These are phyloP conservation scores for Naegleria fowleri DNA, from an alignment of 208 protist species.

Conservation along the genomic window DNA sequence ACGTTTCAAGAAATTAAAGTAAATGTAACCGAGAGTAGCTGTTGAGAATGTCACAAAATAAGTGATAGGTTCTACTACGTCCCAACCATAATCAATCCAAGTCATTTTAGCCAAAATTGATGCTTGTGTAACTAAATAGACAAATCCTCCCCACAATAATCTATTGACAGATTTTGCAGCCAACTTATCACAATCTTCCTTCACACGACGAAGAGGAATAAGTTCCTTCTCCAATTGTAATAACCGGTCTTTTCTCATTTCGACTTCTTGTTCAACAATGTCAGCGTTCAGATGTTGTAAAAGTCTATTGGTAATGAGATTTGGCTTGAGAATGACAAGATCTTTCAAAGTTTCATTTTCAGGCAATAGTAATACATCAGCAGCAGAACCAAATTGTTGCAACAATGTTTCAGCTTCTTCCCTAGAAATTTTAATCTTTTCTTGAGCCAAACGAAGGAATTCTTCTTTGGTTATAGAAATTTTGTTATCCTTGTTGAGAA, in stretches of 20 bases:
- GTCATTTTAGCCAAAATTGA: conserved; percentile 22
- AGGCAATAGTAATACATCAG: conserved; percentile 1
- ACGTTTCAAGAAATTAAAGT: neutral
- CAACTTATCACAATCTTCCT: neutral
- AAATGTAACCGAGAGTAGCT: conserved; percentile 25
- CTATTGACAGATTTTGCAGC: neutral
- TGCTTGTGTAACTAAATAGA: neutral
- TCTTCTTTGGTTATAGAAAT: neutral
- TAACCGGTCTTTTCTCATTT: neutral
- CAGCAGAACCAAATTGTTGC: neutral
- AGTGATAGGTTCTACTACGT: conserved; percentile 36
- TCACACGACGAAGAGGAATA: neutral
- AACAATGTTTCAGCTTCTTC: neutral
- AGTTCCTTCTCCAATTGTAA: neutral
- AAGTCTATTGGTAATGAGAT: neutral
- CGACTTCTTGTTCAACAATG: neutral
- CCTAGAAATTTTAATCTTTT: neutral
- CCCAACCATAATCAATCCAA: conserved; percentile 39
- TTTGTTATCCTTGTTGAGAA: neutral
- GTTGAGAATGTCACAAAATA: conserved; percentile 26
- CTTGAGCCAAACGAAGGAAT: neutral
- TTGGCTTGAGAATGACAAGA: neutral
- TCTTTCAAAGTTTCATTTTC: neutral
- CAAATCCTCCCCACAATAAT: neutral
- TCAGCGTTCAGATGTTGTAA: neutral